Evolutionary conservation across 148 eudicot genomes (phyloP), one percentile per base, ranked within the genome.

Genomic region (Persicaria maculosa): DNA sequence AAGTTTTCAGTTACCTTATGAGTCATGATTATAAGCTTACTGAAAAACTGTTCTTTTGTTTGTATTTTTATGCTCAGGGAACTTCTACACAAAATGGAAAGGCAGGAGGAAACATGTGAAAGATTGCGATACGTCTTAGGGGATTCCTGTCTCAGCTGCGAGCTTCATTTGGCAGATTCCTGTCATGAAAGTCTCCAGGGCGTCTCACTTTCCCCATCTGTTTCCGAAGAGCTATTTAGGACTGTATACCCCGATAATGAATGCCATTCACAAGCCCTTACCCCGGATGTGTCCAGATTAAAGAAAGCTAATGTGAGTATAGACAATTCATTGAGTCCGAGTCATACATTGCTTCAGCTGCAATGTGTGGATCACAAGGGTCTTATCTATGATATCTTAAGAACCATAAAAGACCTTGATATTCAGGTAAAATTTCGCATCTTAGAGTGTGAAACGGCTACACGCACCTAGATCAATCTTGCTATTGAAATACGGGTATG

Each of bases 251-350:
- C 89, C 4, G 90, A 89, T 61, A 83, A 81, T 67, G 90, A 86
- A 53, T 72, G 76, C 68, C 85, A 83, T 73, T 74, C 82, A 73
- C 92, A 88, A 77, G 90, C 88, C 80, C 84, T 92, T 74, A 92
- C 94, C 75, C 80, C 87, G 69, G 97, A 89, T 76, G 75, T 86
- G 77, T 81, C 79, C 71, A 85, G 79, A 74, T 73, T 92, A 82
- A 85, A 84, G 76, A 84, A 79, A 73, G 84, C 92, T 44, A 77
- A 72, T 70, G 89, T 89, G 62, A 79, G 76, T 20, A 81, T 84
- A n/a, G 97, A 92, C 77, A 92, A 92, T 79, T 80, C 90, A 59
- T 67, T 92, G 81, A 89, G 94, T 72, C 97, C 97, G 6, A 83
- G 85, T 69, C 97, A 89, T 75, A 87, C 97, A 12, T 79, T 91